These are phyloP conservation scores for Exophiala calicioides DNA, from an alignment of 2,329 filamentous ascomycete species.

Conservation along the genomic window DNA sequence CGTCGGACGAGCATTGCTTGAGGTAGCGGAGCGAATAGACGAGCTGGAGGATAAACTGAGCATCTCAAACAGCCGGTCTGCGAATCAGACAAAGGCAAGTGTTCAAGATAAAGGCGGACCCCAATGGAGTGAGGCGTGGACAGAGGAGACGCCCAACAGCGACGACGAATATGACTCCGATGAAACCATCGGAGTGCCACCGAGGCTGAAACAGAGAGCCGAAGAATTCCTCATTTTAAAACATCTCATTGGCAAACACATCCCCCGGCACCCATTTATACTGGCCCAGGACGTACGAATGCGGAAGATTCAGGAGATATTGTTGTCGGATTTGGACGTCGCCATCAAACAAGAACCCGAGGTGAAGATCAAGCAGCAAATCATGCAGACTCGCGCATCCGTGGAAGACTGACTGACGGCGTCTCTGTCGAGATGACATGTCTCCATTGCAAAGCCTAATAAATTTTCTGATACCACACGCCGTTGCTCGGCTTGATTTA, in stretches of 20 bases:
- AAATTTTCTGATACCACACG: slow-evolving; percentile 6
- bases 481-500: slow-evolving; percentile 28
- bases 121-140: slow-evolving; percentile 40
- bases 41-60: slow-evolving; percentile 70
- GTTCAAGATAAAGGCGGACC: slow-evolving; percentile 33
- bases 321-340: slow-evolving; percentile 65
- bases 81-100: slow-evolving; percentile 24
- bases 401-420: slow-evolving; percentile 19
- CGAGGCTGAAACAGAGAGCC: slow-evolving; percentile 50
- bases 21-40: slow-evolving; percentile 48
- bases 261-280: slow-evolving; percentile 64
- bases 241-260: slow-evolving; percentile 53
- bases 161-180: slow-evolving; percentile 39
- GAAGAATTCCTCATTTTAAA: slow-evolving; percentile 60
- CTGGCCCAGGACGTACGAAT: slow-evolving; percentile 58
- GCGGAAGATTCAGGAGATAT: slow-evolving; percentile 59
- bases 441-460: too few species aligned
- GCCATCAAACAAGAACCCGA: slow-evolving; percentile 59
- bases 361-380: slow-evolving; percentile 34
- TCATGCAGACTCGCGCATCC: slow-evolving; percentile 21
- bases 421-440: too few species aligned
- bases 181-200: slow-evolving; percentile 34
- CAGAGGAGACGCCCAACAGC: slow-evolving; percentile 36
- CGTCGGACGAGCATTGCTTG: slow-evolving; percentile 53
- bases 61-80: slow-evolving; percentile 54